Percentiles rank a stretch among this genome's conserved stretches.
Conservation (phyloP, 352 stramenopile genomes). For the Phytophthora uliginosa region DNA sequence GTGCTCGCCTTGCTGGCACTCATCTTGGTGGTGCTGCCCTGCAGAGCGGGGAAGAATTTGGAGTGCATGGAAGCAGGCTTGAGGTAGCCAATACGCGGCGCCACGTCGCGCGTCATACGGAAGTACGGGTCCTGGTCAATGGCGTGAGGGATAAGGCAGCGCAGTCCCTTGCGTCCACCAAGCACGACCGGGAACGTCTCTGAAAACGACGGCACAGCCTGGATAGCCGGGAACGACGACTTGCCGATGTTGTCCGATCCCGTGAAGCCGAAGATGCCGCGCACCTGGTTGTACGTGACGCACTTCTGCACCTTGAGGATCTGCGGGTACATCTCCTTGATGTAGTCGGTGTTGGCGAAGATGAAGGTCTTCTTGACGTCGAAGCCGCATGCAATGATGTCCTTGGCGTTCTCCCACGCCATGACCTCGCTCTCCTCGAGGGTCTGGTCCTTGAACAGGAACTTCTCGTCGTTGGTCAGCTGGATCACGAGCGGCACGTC, state of each 20-base stretch:
- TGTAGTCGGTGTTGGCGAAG: conserved; percentile 99
- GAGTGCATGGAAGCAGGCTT: conserved; percentile 99
- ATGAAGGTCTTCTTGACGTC: conserved; percentile 99
- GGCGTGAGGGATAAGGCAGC: conserved; percentile 99
- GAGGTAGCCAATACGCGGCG: conserved; percentile 96
- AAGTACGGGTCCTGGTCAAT: conserved; percentile 99
- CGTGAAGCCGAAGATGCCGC: conserved; percentile 99
- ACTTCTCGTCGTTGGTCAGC: conserved; percentile 99
- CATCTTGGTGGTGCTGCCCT: conserved; percentile 99
- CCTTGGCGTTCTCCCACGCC: conserved; percentile 99
- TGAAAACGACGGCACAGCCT: conserved; percentile 98
- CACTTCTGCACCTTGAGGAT: conserved; percentile 99
- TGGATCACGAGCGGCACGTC: conserved; percentile 99
- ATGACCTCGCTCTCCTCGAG: conserved; percentile 92
- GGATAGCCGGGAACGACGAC: conserved; percentile 98
- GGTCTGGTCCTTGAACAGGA: conserved; percentile 99
- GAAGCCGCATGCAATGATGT: conserved; percentile 99
- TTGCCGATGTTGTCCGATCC: conserved; percentile 99
- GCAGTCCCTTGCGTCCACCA: conserved; percentile 88
- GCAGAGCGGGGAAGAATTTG: conserved; percentile 99
- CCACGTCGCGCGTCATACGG: conserved; percentile 99
- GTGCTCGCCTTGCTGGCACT: conserved; percentile 96
- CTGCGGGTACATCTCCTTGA: conserved; percentile 99
- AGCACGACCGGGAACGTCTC: conserved; percentile 97
- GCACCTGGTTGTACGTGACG: conserved; percentile 98